A percentile compares a stretch with the other conserved stretches of the same genome.
These are phyloP conservation scores for Xanthoceras sorbifolium DNA, from an alignment of 345 rosid genomes.

Conservation along the genomic window DNA sequence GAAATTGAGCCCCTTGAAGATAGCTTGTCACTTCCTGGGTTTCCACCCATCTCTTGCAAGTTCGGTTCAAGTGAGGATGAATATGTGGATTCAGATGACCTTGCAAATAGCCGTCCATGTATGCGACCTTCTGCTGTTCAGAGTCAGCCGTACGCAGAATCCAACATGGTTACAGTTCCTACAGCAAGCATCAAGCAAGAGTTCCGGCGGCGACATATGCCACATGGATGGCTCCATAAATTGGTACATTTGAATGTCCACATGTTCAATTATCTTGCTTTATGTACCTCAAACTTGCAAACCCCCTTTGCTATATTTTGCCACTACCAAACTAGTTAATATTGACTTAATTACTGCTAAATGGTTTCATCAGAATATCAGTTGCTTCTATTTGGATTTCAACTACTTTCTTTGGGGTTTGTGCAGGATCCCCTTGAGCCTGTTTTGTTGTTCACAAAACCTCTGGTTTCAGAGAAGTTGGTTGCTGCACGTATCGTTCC, in stretches of 20 bases:
- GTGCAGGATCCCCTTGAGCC: slow-evolving; percentile 94
- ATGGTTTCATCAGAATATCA: neutral
- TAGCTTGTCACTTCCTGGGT: slow-evolving; percentile 69
- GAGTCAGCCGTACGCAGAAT: slow-evolving; percentile 49
- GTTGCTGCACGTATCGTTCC: slow-evolving; percentile 84
- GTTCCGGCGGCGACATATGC: slow-evolving; percentile 56
- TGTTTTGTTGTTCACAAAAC: slow-evolving; percentile 81
- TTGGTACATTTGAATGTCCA: slow-evolving; percentile 46
- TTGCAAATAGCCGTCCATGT: slow-evolving; percentile 56
- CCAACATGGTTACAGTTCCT: slow-evolving; percentile 47
- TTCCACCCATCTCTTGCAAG: slow-evolving; percentile 57
- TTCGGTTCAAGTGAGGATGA: slow-evolving; percentile 91
- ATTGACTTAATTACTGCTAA: neutral
- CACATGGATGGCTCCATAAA: slow-evolving; percentile 80
- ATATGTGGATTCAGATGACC: slow-evolving; percentile 82
- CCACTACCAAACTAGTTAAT: neutral
- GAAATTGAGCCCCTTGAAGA: slow-evolving; percentile 88
- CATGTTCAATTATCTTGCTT: slow-evolving; percentile 2
- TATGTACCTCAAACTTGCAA: slow-evolving; percentile 8
- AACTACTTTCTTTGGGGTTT: neutral
- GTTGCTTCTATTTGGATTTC: slow-evolving; percentile 1
- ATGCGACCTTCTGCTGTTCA: slow-evolving; percentile 46
- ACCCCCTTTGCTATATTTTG: slow-evolving; percentile 12
- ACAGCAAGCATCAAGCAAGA: slow-evolving; percentile 66
- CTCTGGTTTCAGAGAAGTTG: slow-evolving; percentile 85